Evolutionary conservation across 2,329 filamentous ascomycete genomes (phyloP).

Genomic region (Alternaria solani): DNA sequence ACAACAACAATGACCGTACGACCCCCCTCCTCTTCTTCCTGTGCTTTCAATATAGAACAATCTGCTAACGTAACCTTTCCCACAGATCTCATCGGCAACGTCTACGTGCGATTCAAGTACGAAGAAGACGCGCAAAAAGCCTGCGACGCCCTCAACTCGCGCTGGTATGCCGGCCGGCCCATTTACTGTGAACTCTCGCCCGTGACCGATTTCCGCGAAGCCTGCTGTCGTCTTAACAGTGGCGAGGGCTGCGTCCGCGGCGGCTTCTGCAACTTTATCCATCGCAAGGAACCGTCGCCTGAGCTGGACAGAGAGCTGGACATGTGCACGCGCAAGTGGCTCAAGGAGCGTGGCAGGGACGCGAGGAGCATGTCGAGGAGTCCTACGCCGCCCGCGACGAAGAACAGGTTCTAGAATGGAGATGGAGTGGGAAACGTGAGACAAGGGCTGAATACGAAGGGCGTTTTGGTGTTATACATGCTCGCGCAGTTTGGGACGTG

Average conservation of each 20-base stretch:
- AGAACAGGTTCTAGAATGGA: slow-evolving; percentile 13
- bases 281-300: slow-evolving; percentile 89
- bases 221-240: slow-evolving; percentile 91
- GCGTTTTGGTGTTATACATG: slow-evolving; percentile 11
- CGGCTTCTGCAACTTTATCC: slow-evolving; percentile 99
- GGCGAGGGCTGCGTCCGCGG: slow-evolving; percentile 95
- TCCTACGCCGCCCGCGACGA: slow-evolving; percentile 79
- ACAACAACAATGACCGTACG: slow-evolving; percentile 98
- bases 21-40: not conserved
- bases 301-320: slow-evolving; percentile 90
- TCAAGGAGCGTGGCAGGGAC: slow-evolving; percentile 83
- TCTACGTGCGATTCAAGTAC: slow-evolving; percentile 99
- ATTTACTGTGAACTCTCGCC: slow-evolving; percentile 98
- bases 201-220: slow-evolving; percentile 97
- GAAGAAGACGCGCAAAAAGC: slow-evolving; percentile 94
- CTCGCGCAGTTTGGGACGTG: slow-evolving; percentile 5
- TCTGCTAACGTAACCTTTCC: slow-evolving; percentile 11
- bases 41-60: not conserved
- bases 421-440: not conserved
- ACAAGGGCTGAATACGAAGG: not conserved
- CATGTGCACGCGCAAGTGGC: slow-evolving; percentile 94
- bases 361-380: slow-evolving; percentile 82
- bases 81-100: slow-evolving; percentile 92
- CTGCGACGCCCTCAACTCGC: slow-evolving; percentile 90
- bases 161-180: slow-evolving; percentile 96